Percentiles rank a stretch among this genome's conserved stretches.
These are phyloP conservation scores for Fusarium nygamai DNA, from an alignment of 2,329 filamentous ascomycete species.

Conservation along the genomic window DNA sequence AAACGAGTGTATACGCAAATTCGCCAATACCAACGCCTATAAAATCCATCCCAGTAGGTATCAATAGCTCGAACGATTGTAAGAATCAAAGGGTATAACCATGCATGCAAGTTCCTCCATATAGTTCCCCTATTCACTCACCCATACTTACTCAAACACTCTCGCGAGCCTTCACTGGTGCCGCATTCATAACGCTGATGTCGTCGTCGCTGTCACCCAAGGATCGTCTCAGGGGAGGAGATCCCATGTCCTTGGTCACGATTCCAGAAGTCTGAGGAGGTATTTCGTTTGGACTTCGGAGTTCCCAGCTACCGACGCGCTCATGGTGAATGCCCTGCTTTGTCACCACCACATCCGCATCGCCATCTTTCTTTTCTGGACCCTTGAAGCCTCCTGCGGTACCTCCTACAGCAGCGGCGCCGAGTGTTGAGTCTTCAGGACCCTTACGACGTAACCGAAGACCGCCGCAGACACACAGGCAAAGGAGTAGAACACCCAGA, in stretches of 20 bases:
- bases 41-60: conserved; percentile 6
- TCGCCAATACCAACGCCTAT: conserved; percentile 26
- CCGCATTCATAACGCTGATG: conserved; percentile 49
- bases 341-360: conserved; percentile 55
- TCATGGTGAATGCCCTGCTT: conserved; percentile 54
- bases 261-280: conserved; percentile 32
- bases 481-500: conserved; percentile 47
- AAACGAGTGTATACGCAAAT: conserved; percentile 18
- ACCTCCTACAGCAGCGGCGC: conserved; percentile 41
- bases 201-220: conserved; percentile 46
- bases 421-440: neutral
- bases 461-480: conserved; percentile 48
- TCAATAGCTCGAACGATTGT: conserved; percentile 23
- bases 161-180: conserved; percentile 53
- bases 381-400: conserved; percentile 56
- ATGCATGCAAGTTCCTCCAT: neutral
- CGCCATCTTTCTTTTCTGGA: conserved; percentile 55
- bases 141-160: conserved; percentile 44
- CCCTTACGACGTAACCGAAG: conserved; percentile 44
- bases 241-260: conserved; percentile 38
- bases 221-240: conserved; percentile 26
- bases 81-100: conserved; percentile 40
- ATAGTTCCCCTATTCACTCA: neutral
- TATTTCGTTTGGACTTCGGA: conserved; percentile 41
- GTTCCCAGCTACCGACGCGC: conserved; percentile 62